Evolutionary conservation across 306 rosid genomes (phyloP), one percentile per base, ranked within the genome.

Genomic region (Rosa rugosa): DNA sequence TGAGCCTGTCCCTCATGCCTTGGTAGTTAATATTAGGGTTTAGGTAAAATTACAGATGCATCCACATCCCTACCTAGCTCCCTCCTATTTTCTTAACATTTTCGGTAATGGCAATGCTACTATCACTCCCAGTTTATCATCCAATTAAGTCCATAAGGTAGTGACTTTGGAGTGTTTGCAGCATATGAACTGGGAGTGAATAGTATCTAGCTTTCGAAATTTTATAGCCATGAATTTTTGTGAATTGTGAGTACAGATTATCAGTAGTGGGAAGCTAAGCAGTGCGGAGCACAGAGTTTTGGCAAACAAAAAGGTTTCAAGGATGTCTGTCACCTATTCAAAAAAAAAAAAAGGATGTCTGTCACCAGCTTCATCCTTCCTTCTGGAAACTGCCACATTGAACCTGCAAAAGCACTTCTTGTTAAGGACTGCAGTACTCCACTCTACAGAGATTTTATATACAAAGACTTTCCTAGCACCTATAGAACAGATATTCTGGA

Each of bases 1-100:
- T 84, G 40, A 87, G 0, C 96, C 91, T 49, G 73, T 87, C 81
- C 82, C 86, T 31, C 41, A 79, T 12, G 86, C 86, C 49, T 81
- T 89, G 63, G 93, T 87, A 18, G 84, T 89, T 25, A 87, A 87
- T 78, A 66, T n/a, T n/a, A n/a, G n/a, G n/a, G n/a, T n/a, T n/a
- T n/a, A n/a, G n/a, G n/a, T n/a, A n/a, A n/a, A n/a, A n/a, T n/a
- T 87, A 42, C 87, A 85, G 86, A 69, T 79, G n/a, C 16, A 11
- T 45, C 11, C 64, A 4, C n/a, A 6, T 5, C 31, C 1, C 31
- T 27, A 27, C 31, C 31, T 27, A 27, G 31, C 31, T 27, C 31
- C 2, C 31, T 27, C 31, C 31, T 27, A 27, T 54, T 54, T n/a
- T 54, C 60, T 51, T 54, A 18, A 54, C 23, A 54, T 18, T 53